Conservation (phyloP, 148 eudicot genomes). For the Cornus suecica region DNA sequence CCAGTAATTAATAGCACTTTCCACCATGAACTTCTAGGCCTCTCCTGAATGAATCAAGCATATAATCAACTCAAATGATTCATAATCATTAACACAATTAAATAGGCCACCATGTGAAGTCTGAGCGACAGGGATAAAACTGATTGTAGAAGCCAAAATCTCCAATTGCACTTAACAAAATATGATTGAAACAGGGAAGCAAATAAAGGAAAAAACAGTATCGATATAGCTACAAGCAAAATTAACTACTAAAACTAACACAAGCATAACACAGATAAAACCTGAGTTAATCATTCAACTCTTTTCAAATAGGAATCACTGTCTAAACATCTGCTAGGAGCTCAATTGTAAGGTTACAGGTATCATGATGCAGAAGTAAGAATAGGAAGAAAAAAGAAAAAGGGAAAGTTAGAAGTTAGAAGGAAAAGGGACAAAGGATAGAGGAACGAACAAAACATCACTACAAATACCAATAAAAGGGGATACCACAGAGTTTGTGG, state of each 20-base stretch:
- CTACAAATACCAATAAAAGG: no score
- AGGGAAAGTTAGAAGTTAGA: no score
- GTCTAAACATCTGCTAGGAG: neutral
- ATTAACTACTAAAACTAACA: neutral
- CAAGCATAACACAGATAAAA: neutral
- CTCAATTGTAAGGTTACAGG: neutral
- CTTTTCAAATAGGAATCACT: neutral
- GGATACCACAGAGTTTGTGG: no score
- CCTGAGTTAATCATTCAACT: neutral
- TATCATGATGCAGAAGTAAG: neutral
- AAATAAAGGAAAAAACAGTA: neutral
- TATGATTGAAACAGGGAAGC: neutral
- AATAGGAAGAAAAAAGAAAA: neutral
- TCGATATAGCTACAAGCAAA: neutral
- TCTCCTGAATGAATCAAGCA: neutral
- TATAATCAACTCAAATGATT: neutral
- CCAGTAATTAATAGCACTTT: neutral
- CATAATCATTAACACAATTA: neutral
- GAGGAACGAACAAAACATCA: neutral
- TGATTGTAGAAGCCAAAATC: neutral
- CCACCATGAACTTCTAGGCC: neutral
- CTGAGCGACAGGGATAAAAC: neutral
- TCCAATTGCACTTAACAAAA: neutral
- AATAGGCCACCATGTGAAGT: neutral
- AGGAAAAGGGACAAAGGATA: no score